A percentile compares a stretch with the other conserved stretches of the same genome.
phyloP scores from a whole-genome alignment of 257 asterid species.

The Voacanga thouarsii region DNA sequence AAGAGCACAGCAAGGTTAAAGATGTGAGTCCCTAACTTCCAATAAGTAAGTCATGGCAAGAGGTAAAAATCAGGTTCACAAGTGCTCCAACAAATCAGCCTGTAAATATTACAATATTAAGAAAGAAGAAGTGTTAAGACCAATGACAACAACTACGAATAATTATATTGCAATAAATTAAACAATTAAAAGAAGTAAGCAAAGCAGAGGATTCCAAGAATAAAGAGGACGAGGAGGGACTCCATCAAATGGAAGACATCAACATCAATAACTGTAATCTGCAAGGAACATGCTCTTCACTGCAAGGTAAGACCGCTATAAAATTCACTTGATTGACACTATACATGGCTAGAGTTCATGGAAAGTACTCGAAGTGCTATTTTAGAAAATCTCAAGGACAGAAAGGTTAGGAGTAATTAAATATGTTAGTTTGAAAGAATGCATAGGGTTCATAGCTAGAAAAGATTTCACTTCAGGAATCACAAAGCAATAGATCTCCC shows the following conservation, averaged over 20 bases:
- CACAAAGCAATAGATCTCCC: not conserved
- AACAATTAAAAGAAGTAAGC: not conserved
- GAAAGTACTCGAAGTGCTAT: not conserved
- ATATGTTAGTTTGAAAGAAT: not conserved
- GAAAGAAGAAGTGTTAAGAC: conserved; percentile 26
- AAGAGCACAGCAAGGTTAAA: conserved; percentile 89
- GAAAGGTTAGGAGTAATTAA: not conserved
- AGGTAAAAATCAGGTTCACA: conserved; percentile 80
- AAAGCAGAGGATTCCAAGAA: conserved; percentile 1
- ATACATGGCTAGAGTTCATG: not conserved
- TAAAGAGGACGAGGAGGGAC: conserved; percentile 22
- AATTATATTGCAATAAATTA: not conserved
- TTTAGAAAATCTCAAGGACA: not conserved
- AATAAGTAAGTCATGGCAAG: conserved; percentile 87
- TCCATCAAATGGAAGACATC: conserved; percentile 6
- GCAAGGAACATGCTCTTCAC: conserved; percentile 30
- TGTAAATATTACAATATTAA: conserved; percentile 54
- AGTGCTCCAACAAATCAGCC: conserved; percentile 89
- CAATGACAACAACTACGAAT: not conserved
- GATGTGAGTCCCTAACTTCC: conserved; percentile 99
- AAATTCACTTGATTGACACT: conserved; percentile 9
- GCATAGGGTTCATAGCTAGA: not conserved
- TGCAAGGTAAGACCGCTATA: conserved; percentile 37
- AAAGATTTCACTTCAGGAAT: not conserved
- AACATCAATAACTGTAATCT: conserved; percentile 33